Evolutionary conservation across 257 asterid genomes (phyloP).

Genomic region (Lithospermum erythrorhizon): DNA sequence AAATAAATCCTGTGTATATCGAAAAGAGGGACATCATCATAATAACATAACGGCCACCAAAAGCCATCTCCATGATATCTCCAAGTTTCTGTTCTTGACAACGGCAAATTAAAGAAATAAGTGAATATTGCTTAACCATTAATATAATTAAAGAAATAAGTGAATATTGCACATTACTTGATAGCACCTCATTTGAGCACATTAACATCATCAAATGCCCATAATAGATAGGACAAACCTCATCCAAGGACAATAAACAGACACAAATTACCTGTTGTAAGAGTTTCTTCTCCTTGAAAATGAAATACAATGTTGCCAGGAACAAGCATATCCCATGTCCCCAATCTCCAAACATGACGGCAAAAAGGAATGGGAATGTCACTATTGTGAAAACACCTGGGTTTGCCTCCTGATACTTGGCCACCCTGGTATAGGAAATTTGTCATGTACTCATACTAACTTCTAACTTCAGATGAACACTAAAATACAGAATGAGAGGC

Average conservation of each 20-base stretch:
- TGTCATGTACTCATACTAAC: background rate
- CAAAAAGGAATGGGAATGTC: constrained; percentile 59
- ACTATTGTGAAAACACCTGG: constrained; percentile 52
- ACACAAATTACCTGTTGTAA: constrained; percentile 31
- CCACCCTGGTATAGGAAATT: constrained; percentile 28
- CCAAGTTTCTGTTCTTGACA: constrained; percentile 47
- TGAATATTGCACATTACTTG: background rate
- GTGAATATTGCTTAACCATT: constrained; percentile 2
- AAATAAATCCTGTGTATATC: constrained; percentile 52
- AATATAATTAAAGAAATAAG: background rate
- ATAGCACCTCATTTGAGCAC: background rate
- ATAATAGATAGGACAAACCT: background rate
- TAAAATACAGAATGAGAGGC: constrained; percentile 2
- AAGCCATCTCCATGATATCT: constrained; percentile 61
- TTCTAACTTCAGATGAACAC: background rate
- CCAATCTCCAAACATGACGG: constrained; percentile 71
- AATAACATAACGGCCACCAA: constrained; percentile 61
- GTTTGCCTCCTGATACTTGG: constrained; percentile 58
- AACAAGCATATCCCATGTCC: constrained; percentile 63
- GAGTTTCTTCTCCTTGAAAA: constrained; percentile 43
- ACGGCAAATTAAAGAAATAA: constrained; percentile 4
- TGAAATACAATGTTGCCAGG: constrained; percentile 38
- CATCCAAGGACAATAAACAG: background rate
- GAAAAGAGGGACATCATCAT: constrained; percentile 63
- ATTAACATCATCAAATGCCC: background rate